Evolutionary conservation across 2,329 filamentous ascomycete genomes (phyloP), one percentile per base, ranked within the genome.

Genomic region (Phyllosticta citribraziliensis): DNA sequence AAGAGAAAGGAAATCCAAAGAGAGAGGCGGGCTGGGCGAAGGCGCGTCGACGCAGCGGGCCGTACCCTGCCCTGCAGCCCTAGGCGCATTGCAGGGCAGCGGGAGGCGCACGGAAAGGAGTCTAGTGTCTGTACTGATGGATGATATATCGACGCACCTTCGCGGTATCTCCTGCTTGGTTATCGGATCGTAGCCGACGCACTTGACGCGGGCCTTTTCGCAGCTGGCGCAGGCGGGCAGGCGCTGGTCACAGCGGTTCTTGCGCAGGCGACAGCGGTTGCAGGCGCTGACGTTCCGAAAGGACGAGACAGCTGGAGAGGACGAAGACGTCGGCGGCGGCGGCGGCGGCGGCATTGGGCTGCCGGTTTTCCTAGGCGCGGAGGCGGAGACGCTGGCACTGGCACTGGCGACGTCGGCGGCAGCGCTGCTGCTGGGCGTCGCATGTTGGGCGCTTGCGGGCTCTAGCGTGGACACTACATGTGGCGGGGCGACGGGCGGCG

Each of bases 171-270:
- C 91, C 70, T 89, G 87, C 80, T 97, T 97, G 24, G 91, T 96
- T 70, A 97, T 96, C 35, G 93, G 92, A 72, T 97, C 93, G 74
- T 96, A 97, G 64, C 93, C 93, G 57, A 97, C 91, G 73, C 94
- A 97, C 66, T 89, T 87, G 54, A 95, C 89, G 62, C 84, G 83
- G n/a, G 89, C 92, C 77, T 97, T 97, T 73, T 92, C 91, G 75
- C 93, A 97, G 67, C 89, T 90, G 52, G 89, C 87, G 73, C 93
- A 97, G 68, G 89, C 90, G 9, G 93, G 93, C 64, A 97, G 81
- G 66, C 88, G 87, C 80, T 97, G 93, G 75, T 97, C 93, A 75
- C 93, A 97, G 58, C 91, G 83, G 72, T 97, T 97, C 80, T 97
- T 97, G 69, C 93, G 84, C 72, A 95, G 78, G 54, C 93, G 84